Conservation (phyloP, 2,329 filamentous ascomycete genomes). For the Microcyclosporella mali region DNA sequence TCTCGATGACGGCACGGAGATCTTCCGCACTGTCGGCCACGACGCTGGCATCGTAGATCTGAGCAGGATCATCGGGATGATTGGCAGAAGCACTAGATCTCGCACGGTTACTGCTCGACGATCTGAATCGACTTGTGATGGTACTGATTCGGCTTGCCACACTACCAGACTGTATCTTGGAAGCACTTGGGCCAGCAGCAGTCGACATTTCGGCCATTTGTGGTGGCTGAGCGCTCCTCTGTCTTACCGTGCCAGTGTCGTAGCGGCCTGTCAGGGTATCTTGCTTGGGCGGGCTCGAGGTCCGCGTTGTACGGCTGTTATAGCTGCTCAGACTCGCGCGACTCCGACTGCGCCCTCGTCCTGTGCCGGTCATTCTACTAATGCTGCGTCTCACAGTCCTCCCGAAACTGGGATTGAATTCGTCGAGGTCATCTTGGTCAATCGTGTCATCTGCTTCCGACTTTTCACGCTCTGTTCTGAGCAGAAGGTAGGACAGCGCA, state of each 20-base stretch:
- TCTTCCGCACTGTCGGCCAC: slow-evolving; percentile 68
- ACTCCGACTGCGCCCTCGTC: slow-evolving; percentile 39
- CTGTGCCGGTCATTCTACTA: slow-evolving; percentile 52
- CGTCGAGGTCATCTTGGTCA: slow-evolving; percentile 56
- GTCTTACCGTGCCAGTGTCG: slow-evolving; percentile 1
- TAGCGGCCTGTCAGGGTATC: slow-evolving; percentile 13
- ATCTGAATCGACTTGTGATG: slow-evolving; percentile 21
- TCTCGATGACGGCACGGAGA: slow-evolving; percentile 69
- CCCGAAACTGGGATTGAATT: slow-evolving; percentile 67
- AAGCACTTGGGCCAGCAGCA: slow-evolving; percentile 10
- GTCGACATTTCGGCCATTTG: slow-evolving; percentile 4
- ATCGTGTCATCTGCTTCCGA: slow-evolving; percentile 49
- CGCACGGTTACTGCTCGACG: slow-evolving; percentile 19
- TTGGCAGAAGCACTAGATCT: slow-evolving; percentile 14
- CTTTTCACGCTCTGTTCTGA: slow-evolving; percentile 57
- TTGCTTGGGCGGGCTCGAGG: slow-evolving; percentile 51
- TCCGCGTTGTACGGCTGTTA: slow-evolving; percentile 53
- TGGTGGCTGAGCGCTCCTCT: slow-evolving; percentile 6
- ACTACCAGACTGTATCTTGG: slow-evolving; percentile 15
- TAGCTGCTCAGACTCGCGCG: slow-evolving; percentile 35
- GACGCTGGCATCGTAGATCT: slow-evolving; percentile 50
- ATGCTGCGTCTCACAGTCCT: slow-evolving; percentile 43
- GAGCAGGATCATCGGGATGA: slow-evolving; percentile 18
- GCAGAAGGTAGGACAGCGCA: slow-evolving; percentile 82
- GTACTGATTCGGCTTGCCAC: slow-evolving; percentile 39